Evolutionary conservation across 805 yeast genomes (phyloP).

Genomic region (Myxozyma geophila): DNA sequence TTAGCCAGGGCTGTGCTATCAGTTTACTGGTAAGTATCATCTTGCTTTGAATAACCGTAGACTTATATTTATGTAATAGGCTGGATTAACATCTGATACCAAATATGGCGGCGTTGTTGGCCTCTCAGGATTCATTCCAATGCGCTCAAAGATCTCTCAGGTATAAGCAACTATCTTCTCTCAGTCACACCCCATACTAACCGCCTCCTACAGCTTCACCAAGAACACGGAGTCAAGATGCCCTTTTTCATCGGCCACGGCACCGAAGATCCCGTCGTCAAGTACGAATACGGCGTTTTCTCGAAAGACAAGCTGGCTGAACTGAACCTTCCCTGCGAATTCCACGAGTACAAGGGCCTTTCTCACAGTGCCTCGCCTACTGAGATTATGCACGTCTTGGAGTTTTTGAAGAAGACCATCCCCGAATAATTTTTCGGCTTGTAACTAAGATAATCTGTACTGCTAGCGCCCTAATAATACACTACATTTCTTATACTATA

Average conservation of each 20-base stretch:
- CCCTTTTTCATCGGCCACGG: constrained; percentile 94
- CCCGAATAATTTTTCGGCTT: constrained; percentile 9
- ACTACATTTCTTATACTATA: background rate
- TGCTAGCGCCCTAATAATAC: background rate
- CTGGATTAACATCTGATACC: constrained; percentile 56
- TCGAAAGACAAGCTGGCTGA: constrained; percentile 54
- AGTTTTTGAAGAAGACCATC: constrained; percentile 51
- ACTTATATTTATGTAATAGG: constrained; percentile 15
- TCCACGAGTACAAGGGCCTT: constrained; percentile 63
- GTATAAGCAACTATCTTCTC: constrained; percentile 23
- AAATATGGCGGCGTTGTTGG: constrained; percentile 80
- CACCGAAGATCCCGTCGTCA: constrained; percentile 69
- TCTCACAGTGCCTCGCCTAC: constrained; percentile 70
- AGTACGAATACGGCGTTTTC: constrained; percentile 48
- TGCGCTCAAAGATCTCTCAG: constrained; percentile 35
- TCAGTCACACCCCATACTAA: background rate
- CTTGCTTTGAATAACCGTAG: background rate
- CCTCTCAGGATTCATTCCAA: constrained; percentile 73
- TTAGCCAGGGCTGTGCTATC: constrained; percentile 91
- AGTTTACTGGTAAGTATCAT: constrained; percentile 55
- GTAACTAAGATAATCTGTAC: background rate
- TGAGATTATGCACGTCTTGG: constrained; percentile 62
- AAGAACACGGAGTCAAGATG: constrained; percentile 58
- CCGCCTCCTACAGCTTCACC: constrained; percentile 23
- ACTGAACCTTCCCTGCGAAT: constrained; percentile 54